Evolutionary conservation across 2,329 filamentous ascomycete species (phyloP).

Genomic region (Sporothrix protearum): DNA sequence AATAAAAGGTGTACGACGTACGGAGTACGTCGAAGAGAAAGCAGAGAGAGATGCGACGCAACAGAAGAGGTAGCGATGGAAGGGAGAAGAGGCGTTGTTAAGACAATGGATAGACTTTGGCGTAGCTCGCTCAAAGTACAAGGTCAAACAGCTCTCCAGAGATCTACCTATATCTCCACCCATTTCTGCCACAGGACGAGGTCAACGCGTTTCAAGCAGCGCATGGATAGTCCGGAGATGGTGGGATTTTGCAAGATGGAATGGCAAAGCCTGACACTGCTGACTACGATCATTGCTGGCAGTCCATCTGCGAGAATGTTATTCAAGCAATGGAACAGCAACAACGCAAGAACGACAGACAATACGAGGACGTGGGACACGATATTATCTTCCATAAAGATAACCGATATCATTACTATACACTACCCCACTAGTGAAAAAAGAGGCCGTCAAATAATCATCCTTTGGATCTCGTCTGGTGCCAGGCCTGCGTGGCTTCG

Average conservation of each 20-base stretch:
- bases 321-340: neutral
- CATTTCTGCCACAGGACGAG: neutral
- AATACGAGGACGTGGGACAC: neutral
- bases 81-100: neutral
- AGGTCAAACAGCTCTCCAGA: too few species aligned
- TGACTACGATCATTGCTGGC: neutral
- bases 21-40: too few species aligned
- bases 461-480: too few species aligned
- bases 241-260: neutral
- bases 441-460: too few species aligned
- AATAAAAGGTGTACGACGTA: neutral
- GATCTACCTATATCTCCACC: neutral
- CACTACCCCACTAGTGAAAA: too few species aligned
- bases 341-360: neutral
- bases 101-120: neutral
- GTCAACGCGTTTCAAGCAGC: neutral
- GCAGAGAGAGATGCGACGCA: neutral
- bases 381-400: neutral
- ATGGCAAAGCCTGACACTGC: neutral
- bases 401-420: too few species aligned
- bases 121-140: neutral
- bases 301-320: neutral
- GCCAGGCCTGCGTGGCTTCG: neutral
- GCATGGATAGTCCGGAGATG: neutral
- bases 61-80: neutral